Evolutionary conservation across 2,329 filamentous ascomycete genomes (phyloP), one percentile per base, ranked within the genome.

Genomic region (Ophiosphaerella herpotricha): DNA sequence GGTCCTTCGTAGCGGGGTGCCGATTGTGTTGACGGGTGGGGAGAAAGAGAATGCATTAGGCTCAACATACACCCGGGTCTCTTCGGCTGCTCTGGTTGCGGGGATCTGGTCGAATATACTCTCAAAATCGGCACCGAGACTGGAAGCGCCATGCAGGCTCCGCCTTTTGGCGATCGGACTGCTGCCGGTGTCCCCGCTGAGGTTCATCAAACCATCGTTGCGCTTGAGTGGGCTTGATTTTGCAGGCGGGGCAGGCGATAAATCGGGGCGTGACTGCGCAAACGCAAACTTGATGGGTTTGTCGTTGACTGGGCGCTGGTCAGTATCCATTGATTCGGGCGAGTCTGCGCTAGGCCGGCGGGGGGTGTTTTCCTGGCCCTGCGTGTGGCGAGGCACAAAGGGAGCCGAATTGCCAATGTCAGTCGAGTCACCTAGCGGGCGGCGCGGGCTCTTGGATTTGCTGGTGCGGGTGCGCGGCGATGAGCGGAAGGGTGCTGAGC

Each of bases 141-240:
- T 63, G 11, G 86, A 80, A 37, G 86, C 82, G 42, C 88, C 88
- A 70, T 96, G 90, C 61, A 96, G 75, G 74, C 92, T 97, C 65
- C 94, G 85, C 58, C 94, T 84, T 78, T 97, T 97, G 39, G 92
- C 90, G 52, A 93, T 89, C 0, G 94, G 93, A 66, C 90, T 97
- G 60, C 89, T 89, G 48, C 89, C 80, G 62, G 82, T 87, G 24
- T 85, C 81, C 57, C 90, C 88, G 64, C 96, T 92, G 41, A 95
- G 77, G 65, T 90, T 91, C 89, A 96, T 93, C 43, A 88, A 87
- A 37, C 89, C 88, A 76, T 97, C 93, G 67, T 88, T 93, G 63
- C 94, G 86, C 80, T 97, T 97, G 61, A 97, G 77, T 5, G 93
- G 92, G 69, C 93, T 96, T 5, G 88, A 86, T 53, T 85, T 85